Percentiles rank a stretch among this genome's conserved stretches.
Evolutionary conservation across 176 grass and related monocot genomes (phyloP).

Genomic region (Lolium rigidum): DNA sequence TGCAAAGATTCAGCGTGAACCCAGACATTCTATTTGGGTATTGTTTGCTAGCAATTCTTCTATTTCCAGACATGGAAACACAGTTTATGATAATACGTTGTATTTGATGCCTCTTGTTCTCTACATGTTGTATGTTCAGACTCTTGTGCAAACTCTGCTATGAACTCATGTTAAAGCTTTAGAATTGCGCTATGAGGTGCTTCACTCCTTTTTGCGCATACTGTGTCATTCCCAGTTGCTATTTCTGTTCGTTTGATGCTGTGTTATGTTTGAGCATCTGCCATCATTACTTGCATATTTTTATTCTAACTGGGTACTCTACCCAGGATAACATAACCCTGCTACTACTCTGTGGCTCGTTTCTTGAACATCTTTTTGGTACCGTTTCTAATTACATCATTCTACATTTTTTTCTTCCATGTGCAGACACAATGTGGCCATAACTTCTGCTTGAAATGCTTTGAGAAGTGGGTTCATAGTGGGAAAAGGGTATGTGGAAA

Average conservation of each 20-base stretch:
- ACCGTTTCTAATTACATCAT: slow-evolving; percentile 17
- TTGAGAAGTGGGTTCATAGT: slow-evolving; percentile 75
- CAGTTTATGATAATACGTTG: background rate
- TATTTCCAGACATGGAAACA: background rate
- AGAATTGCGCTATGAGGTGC: background rate
- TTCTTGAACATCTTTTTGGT: background rate
- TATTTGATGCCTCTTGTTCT: background rate
- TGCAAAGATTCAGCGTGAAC: background rate
- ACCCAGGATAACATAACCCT: background rate
- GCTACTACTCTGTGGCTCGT: background rate
- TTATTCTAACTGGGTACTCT: background rate
- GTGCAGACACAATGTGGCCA: slow-evolving; percentile 88
- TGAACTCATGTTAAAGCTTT: background rate
- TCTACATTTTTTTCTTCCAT: slow-evolving; percentile 6
- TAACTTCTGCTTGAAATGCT: slow-evolving; percentile 95
- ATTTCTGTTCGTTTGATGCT: background rate
- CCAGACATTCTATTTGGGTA: background rate
- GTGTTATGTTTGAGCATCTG: background rate
- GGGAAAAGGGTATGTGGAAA: slow-evolving; percentile 72
- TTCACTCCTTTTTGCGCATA: background rate
- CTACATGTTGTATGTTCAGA: background rate
- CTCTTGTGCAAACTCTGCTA: background rate
- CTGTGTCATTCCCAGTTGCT: background rate
- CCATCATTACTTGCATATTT: background rate
- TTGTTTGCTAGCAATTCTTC: background rate